Base-by-base conservation (phyloP, 768 basidiomycete species). In the Lentinula sp. region DNA sequence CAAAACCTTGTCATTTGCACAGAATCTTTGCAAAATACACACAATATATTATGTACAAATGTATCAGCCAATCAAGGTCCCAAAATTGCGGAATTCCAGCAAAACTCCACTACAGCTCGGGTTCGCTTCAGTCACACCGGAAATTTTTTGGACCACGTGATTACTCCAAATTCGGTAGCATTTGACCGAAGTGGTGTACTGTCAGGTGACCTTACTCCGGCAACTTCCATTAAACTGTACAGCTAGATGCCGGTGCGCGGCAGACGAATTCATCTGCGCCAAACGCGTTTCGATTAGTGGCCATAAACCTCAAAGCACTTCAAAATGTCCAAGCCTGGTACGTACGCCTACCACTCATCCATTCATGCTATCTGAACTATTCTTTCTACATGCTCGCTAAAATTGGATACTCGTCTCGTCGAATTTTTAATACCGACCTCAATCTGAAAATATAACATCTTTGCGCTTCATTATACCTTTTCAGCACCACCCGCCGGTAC, bases 401-500 rank as follows among this genome's bases (percentile, higher is more conserved):
- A 39, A 7, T 31, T 21, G 18, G 21, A 39, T 18, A 16, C 51
- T 35, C 11, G 3, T 7, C 3, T 11, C 23, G 10, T 28, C 18
- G 10, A 28, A 34, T 34, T 34, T 10, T 18, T 21, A 1, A 0
- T 21, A 21, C 21, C 48, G 48, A 21, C n/a, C 31, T 49, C 48
- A 49, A 49, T 31, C 31, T 40, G 39, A 40, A 31, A 21, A 21
- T 49, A 10, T 10, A 21, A 13, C 48, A n/a, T 49, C 28, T 28
- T 28, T 28, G 28, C 28, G 28, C 28, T 23, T 3, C 56, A 45
- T 57, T 11, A 34, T 42, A 21, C 15, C 45, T 58, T 31, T n/a
- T 52, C 49, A 60, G 59, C 59, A n/a, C 59, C 59, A 18, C 84
- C 88, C 65, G 84, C 93, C 70, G 96, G 96, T 73, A 95, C 91